Evolutionary conservation across 352 stramenopile genomes (phyloP).

Genomic region (Phytophthora pseudosyringae): DNA sequence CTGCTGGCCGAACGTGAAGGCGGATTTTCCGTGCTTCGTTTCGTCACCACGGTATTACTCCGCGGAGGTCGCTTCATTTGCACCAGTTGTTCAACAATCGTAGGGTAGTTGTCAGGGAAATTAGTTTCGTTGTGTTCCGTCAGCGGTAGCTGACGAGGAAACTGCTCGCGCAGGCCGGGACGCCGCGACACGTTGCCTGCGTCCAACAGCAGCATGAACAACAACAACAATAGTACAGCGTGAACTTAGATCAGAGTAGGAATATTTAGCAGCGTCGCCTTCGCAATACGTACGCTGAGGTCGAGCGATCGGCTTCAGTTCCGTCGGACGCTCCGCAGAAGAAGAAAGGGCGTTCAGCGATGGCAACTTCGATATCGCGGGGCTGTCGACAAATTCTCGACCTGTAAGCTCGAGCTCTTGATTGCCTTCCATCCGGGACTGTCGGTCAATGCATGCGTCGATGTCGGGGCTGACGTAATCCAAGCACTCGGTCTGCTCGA

Average conservation of each 20-base stretch:
- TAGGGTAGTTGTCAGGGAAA: constrained; percentile 24
- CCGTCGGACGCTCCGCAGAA: constrained; percentile 17
- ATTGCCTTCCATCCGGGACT: constrained; percentile 49
- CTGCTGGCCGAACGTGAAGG: constrained; percentile 31
- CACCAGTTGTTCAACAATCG: constrained; percentile 4
- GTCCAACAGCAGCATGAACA: neutral
- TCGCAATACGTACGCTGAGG: constrained; percentile 25
- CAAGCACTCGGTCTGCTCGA: constrained; percentile 44
- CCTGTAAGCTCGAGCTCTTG: constrained; percentile 73
- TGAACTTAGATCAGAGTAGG: constrained; percentile 5
- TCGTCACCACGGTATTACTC: constrained; percentile 14
- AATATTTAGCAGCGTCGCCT: neutral
- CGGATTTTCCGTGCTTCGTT: constrained; percentile 10
- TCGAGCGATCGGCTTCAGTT: constrained; percentile 16
- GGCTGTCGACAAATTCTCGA: constrained; percentile 69
- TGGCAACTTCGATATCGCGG: constrained; percentile 39
- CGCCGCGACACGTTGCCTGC: constrained; percentile 29
- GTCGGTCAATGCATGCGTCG: constrained; percentile 42
- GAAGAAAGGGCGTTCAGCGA: constrained; percentile 26
- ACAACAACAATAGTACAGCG: too few relatives aligned
- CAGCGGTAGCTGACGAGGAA: constrained; percentile 29
- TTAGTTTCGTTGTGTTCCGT: constrained; percentile 22
- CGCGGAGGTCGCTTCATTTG: constrained; percentile 24
- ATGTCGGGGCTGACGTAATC: constrained; percentile 82
- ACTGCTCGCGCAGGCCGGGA: constrained; percentile 41